phyloP scores from a whole-genome alignment of 495 filamentous ascomycete genomes.

The Peziza echinospora region DNA sequence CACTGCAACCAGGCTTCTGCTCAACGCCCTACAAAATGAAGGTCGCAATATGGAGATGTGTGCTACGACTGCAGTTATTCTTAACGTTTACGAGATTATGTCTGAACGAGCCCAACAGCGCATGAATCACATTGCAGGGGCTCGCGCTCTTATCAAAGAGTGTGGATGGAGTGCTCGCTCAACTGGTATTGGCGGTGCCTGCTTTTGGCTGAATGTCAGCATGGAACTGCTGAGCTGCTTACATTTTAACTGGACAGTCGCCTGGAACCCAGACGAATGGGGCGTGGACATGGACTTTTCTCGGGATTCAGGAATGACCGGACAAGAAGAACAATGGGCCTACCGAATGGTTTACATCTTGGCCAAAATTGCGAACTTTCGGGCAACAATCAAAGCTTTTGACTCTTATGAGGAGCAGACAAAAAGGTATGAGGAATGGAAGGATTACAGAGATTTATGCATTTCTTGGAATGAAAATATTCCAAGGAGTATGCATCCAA shows the following conservation, averaged over 20 bases:
- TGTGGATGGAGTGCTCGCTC: constrained; percentile 74
- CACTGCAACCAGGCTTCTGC: constrained; percentile 50
- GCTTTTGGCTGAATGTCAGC: constrained; percentile 84
- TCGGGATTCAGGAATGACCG: constrained; percentile 22
- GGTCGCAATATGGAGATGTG: constrained; percentile 67
- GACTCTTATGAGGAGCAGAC: constrained; percentile 26
- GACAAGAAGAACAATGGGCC: constrained; percentile 70
- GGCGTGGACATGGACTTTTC: constrained; percentile 46
- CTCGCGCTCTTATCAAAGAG: constrained; percentile 72
- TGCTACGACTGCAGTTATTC: constrained; percentile 67
- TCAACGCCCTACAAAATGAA: constrained; percentile 46
- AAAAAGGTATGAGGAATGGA: constrained; percentile 54
- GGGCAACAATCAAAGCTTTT: constrained; percentile 34
- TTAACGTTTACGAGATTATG: constrained; percentile 90
- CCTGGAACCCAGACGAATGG: constrained; percentile 89
- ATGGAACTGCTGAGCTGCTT: constrained; percentile 80
- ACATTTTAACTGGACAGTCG: constrained; percentile 65
- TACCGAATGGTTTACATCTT: constrained; percentile 78
- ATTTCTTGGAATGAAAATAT: constrained; percentile 58
- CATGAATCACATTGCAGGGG: constrained; percentile 73
- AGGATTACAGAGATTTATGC: constrained; percentile 45
- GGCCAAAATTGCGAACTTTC: constrained; percentile 71
- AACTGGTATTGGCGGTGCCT: constrained; percentile 60
- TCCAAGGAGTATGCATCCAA: constrained; percentile 70
- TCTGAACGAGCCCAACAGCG: constrained; percentile 48